Conservation (phyloP, 768 basidiomycete genomes). For the Mycena indigotica region DNA sequence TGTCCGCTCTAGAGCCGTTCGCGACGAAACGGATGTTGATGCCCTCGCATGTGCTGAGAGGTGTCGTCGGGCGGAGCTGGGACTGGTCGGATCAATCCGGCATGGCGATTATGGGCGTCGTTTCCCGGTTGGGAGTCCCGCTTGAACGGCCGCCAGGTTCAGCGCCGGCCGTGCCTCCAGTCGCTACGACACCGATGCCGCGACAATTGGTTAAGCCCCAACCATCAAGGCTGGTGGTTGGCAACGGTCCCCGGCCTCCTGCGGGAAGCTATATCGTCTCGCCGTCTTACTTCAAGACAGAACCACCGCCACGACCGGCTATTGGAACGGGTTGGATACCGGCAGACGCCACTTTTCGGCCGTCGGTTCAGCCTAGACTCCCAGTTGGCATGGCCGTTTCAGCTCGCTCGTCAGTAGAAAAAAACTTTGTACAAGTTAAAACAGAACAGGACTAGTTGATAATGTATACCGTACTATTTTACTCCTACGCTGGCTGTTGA, state of each 20-base stretch:
- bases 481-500: too few relatives aligned
- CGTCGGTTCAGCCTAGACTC: background rate
- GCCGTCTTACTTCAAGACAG: background rate
- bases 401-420: too few relatives aligned
- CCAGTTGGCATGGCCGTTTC: too few relatives aligned
- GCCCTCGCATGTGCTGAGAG: constrained; percentile 46
- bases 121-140: constrained; percentile 18
- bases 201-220: background rate
- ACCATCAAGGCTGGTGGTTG: background rate
- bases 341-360: background rate
- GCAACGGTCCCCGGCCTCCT: too few relatives aligned
- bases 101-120: constrained; percentile 14
- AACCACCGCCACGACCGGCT: background rate
- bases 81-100: constrained; percentile 20
- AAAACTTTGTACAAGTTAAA: background rate
- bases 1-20: constrained; percentile 17
- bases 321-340: background rate
- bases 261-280: too few relatives aligned
- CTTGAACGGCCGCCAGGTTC: too few relatives aligned
- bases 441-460: background rate
- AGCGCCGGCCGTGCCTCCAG: background rate
- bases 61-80: constrained; percentile 35
- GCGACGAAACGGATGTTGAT: constrained; percentile 34
- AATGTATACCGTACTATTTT: too few relatives aligned
- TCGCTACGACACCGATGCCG: background rate